A percentile compares a stretch with the other conserved stretches of the same genome.
Conservation (phyloP, 1,284 basidiomycete genomes). For the Fomitopsis pinicola region DNA sequence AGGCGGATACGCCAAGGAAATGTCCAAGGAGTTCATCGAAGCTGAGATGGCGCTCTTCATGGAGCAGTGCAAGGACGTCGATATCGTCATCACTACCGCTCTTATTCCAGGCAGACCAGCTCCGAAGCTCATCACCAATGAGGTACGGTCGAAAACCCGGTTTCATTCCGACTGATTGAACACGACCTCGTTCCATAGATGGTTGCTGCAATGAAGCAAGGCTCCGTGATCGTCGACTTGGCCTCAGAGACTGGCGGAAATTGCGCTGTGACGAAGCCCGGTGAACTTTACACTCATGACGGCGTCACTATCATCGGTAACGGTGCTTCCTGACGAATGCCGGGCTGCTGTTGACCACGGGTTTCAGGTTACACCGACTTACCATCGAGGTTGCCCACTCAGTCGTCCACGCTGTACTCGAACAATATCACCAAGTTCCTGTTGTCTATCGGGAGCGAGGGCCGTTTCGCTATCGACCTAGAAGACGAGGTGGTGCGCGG, state of each 20-base stretch:
- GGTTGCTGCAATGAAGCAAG: slow-evolving; percentile 84
- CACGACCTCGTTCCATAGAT: slow-evolving; percentile 37
- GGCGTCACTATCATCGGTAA: slow-evolving; percentile 79
- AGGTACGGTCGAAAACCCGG: slow-evolving; percentile 29
- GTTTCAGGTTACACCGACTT: slow-evolving; percentile 71
- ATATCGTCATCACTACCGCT: slow-evolving; percentile 83
- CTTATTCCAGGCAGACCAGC: slow-evolving; percentile 81
- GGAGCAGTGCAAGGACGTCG: slow-evolving; percentile 82
- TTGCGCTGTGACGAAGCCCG: slow-evolving; percentile 75
- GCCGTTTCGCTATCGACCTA: slow-evolving; percentile 62
- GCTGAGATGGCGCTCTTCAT: slow-evolving; percentile 87
- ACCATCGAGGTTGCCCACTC: slow-evolving; percentile 79
- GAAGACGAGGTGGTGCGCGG: slow-evolving; percentile 82
- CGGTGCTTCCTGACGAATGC: not conserved
- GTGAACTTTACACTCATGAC: slow-evolving; percentile 59
- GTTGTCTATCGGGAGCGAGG: slow-evolving; percentile 62
- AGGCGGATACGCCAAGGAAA: slow-evolving; percentile 86
- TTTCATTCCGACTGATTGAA: no score
- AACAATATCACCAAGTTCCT: slow-evolving; percentile 89
- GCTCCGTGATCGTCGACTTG: slow-evolving; percentile 81
- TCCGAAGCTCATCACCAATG: slow-evolving; percentile 75
- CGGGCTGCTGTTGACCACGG: not conserved
- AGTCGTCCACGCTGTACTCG: slow-evolving; percentile 83
- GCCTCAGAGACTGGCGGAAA: slow-evolving; percentile 85
- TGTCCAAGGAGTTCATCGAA: slow-evolving; percentile 86